Base-by-base conservation (phyloP, 2,329 filamentous ascomycete genomes). In the Fusarium anthophilum region DNA sequence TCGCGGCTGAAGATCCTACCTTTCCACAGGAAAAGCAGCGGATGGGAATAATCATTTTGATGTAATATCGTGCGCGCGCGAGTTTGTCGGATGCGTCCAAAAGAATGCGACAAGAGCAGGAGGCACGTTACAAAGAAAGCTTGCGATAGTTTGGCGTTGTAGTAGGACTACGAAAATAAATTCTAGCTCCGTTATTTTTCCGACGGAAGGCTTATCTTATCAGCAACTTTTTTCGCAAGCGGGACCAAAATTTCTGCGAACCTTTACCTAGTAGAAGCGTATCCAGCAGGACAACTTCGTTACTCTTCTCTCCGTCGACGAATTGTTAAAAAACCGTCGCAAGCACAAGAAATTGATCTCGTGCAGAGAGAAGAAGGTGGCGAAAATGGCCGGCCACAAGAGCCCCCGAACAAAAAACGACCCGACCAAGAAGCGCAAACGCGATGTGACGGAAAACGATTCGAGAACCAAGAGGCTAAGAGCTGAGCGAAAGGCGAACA, bases 1-100 rank as follows among this genome's bases (percentile, higher is more conserved):
- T 59, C 53, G 56, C 24, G 44, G 26, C 22, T 20, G 26, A 58
- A 60, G n/a, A 43, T 18, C 77, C 69, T 85, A 98, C 96, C 94
- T 99, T 99, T 84, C 96, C 96, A 84, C 96, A 99, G 66, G 96
- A 98, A 86, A 99, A 99, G 87, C 96, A 99, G 78, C 96, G 94
- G 76, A 99, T 94, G 6, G 96, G 96, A 78, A 99, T 98, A 85
- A 99, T 99, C 96, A 99, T 99, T 65, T 85, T 93, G 86, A 76
- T 72, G 55, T 41, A 55, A n/a, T 66, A 62, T 69, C n/a, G 69
- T 64, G 41, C 47, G 56, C 54, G 71, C 71, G 65, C 70, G 56
- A 53, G 41, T 63, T 48, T 59, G 58, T 53, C 41, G 44, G 38
- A 69, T 66, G 59, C 60, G 35, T 32, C 28, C 47, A 74, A 32